These are phyloP conservation scores for Lecanicillium sp. DNA, from an alignment of 2,329 filamentous ascomycete species.

Conservation along the genomic window DNA sequence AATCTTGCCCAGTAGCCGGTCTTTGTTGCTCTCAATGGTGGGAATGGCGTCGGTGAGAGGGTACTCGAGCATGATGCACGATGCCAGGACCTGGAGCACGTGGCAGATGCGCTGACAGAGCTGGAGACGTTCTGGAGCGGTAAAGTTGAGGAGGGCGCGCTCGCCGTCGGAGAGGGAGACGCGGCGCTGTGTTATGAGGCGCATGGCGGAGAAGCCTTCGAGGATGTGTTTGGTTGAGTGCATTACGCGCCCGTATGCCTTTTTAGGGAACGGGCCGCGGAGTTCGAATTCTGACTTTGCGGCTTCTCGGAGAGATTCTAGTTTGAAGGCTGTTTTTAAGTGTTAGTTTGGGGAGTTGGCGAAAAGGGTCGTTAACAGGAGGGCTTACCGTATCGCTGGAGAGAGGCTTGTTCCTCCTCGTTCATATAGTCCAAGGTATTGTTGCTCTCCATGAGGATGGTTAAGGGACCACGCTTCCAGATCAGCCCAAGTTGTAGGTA, in stretches of 20 bases:
- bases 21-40: slow-evolving; percentile 69
- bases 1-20: slow-evolving; percentile 77
- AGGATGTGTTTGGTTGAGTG: slow-evolving; percentile 75
- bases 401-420: slow-evolving; percentile 75
- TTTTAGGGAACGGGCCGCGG: slow-evolving; percentile 74
- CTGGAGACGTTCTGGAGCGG: slow-evolving; percentile 66
- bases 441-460: slow-evolving; percentile 56
- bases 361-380: neutral
- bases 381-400: slow-evolving; percentile 62
- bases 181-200: slow-evolving; percentile 79
- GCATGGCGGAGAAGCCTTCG: slow-evolving; percentile 94
- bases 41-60: slow-evolving; percentile 85
- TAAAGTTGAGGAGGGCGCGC: slow-evolving; percentile 70
- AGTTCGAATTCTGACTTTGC: slow-evolving; percentile 85
- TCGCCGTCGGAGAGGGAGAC: slow-evolving; percentile 70
- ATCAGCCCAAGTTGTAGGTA: slow-evolving; percentile 93
- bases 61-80: slow-evolving; percentile 89
- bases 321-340: slow-evolving; percentile 42
- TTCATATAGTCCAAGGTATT: slow-evolving; percentile 66
- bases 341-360: slow-evolving; percentile 5
- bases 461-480: slow-evolving; percentile 88
- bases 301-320: slow-evolving; percentile 64
- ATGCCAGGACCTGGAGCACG: slow-evolving; percentile 77
- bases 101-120: slow-evolving; percentile 87
- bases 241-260: slow-evolving; percentile 65